Base-by-base conservation (phyloP, 2,329 filamentous ascomycete genomes). In the Colletotrichum sp. region DNA sequence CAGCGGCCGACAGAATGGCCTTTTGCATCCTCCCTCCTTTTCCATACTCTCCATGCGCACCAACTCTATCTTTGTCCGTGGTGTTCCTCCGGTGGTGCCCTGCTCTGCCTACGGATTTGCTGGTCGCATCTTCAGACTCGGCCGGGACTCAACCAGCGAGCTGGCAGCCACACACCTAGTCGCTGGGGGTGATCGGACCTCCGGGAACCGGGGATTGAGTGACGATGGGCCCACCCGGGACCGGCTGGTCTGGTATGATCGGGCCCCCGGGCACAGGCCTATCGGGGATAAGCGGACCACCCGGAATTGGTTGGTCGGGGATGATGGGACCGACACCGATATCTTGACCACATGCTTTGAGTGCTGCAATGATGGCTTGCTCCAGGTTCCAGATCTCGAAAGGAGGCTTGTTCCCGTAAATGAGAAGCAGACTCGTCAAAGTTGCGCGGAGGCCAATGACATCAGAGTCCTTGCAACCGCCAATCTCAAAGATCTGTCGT, bases 281-380 rank as follows among this genome's bases (percentile, higher is more conserved):
- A 9, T 81, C 79, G 6, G 84, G 83, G 15, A 79, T 77, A 48
- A 85, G 76, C 61, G 82, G 79, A 2, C 82, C 83, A 36, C 82
- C 82, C 11, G 83, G 81, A 71, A 82, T 68, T 30, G 79, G 70
- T 28, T 75, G 77, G 61, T 78, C 79, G 22, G 80, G 81, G 11
- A 78, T 75, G 60, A 81, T 75, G 59, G 68, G 68, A 1, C 77
- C 44, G 34, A 59, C 71, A 34, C 39, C 65, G 48, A 75, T 36
- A 19, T 77, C 72, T 32, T 77, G 34, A 19, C 60, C 34, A 67
- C 78, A 79, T 32, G 76, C 73, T 55, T 72, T 65, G 60, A 78
- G 77, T 4, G 77, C 77, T 22, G 78, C 75, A 60, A 68, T 76
- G 67, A 79, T 75, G 55, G 78, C 75, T 44, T 77, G 74, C 57